A percentile compares a stretch with the other conserved stretches of the same genome.
phyloP scores from a whole-genome alignment of 78 protist species.

The Chrysochromulina tobinii region DNA sequence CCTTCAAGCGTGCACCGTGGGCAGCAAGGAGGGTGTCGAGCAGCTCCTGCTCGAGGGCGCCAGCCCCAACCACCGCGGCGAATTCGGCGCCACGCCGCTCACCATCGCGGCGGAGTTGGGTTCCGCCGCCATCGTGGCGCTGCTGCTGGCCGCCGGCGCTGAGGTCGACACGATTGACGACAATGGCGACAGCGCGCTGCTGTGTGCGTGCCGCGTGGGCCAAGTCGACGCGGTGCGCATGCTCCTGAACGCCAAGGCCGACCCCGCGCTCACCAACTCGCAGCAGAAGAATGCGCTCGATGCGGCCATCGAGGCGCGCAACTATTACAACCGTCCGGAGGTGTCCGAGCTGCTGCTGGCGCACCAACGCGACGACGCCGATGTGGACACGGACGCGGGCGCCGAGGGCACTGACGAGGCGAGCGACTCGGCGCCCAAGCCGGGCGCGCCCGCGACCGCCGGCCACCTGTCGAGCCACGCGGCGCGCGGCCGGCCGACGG shows the following conservation, averaged over 20 bases:
- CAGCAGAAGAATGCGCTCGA: background rate
- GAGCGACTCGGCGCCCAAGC: too few relatives aligned
- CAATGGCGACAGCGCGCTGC: background rate
- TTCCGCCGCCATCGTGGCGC: background rate
- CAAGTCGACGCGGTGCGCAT: background rate
- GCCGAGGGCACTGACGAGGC: too few relatives aligned
- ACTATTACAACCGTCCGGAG: background rate
- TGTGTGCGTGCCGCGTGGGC: background rate
- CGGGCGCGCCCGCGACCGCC: too few relatives aligned
- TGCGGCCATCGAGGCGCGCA: slow-evolving; percentile 6
- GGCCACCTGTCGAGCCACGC: too few relatives aligned
- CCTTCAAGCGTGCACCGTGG: background rate
- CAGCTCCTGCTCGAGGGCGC: background rate
- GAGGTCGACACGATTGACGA: background rate
- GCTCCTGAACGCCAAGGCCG: background rate
- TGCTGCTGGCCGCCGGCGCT: background rate
- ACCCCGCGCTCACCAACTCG: background rate
- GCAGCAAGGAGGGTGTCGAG: background rate
- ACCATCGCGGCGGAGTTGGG: background rate
- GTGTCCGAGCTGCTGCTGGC: background rate
- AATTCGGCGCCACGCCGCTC: background rate
- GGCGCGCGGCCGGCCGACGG: too few relatives aligned
- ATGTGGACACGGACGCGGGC: background rate
- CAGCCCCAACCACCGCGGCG: background rate
- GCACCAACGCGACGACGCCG: background rate